phyloP scores from a whole-genome alignment of 495 filamentous ascomycete genomes.

The Parachaetomium inaequale region DNA sequence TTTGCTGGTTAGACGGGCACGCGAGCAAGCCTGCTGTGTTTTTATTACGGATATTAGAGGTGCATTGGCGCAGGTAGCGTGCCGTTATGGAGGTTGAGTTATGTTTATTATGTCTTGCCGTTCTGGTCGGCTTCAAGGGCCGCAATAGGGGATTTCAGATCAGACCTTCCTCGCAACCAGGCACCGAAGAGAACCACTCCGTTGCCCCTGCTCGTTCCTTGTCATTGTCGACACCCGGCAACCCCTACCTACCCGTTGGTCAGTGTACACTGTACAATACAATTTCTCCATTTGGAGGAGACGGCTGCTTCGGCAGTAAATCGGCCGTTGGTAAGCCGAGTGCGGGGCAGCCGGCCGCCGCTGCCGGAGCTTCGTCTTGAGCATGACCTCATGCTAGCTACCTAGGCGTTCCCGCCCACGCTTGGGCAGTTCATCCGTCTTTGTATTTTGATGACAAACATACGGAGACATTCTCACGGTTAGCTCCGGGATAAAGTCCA shows the following conservation, averaged over 20 bases:
- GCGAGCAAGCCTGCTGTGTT: neutral
- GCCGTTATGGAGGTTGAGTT: neutral
- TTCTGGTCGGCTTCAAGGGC: neutral
- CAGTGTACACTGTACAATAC: no score
- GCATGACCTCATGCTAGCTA: neutral
- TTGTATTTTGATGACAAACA: neutral
- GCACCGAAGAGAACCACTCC: no score
- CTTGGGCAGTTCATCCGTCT: neutral
- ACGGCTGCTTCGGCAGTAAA: neutral
- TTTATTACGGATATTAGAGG: neutral
- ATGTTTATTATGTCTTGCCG: neutral
- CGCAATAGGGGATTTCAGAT: no score
- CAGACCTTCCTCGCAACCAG: no score
- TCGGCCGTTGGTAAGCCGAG: constrained; percentile 4
- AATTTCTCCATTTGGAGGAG: neutral
- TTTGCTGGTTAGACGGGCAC: constrained; percentile 42
- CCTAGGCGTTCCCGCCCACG: neutral
- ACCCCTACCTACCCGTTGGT: no score
- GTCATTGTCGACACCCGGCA: no score
- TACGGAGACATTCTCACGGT: neutral
- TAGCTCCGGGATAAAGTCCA: neutral
- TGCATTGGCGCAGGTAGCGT: neutral
- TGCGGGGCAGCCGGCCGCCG: constrained; percentile 1
- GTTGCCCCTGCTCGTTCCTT: no score
- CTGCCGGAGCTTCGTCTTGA: neutral